Evolutionary conservation across 1,284 basidiomycete genomes (phyloP), one percentile per base, ranked within the genome.

Genomic region (Nidula niveotomentosa): DNA sequence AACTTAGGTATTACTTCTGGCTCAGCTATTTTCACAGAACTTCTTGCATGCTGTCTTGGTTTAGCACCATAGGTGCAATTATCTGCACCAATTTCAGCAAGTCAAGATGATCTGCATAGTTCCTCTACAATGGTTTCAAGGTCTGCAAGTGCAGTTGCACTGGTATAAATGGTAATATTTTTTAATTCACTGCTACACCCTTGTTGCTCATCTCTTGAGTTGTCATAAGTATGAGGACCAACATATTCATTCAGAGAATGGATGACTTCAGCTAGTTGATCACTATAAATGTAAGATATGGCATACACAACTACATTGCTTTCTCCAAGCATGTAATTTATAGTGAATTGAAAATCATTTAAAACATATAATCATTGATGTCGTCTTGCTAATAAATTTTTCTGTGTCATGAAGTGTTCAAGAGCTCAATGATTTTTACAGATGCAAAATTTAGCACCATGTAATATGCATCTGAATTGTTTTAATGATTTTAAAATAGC

Each of bases 401-500:
- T 56, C 51, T 80, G 75, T 0, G 51, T 63, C 2, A 65, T 18
- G 52, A 79, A 75, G 52, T 72, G 66, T 37, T 71, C 63, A 0
- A 79, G 61, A 0, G 73, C 76, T 0, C 63, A 41, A 55, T 81
- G 76, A 55, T 79, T 71, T 0, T 74, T 75, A 41, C 66, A 69
- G 2, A 79, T 60, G 0, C 56, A 50, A 53, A 79, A 72, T 1
- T 56, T 51, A 0, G 58, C 48, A 0, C 73, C 75, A 1, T 76
- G 15, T 0, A 77, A 60, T 36, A 72, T 62, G 1, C 58, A 39
- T 1, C 65, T 36, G 66, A 67, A 78, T 51, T 69, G 69, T 37
- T 65, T 60, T 5, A 72, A 54, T 0, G 69, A 69, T 1, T 62
- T 47, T 3, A 74, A 52, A 36, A 76, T 70, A 0, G 69, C 73